Conservation (phyloP, 129 eudicot genomes). For the Helianthus tuberosus region DNA sequence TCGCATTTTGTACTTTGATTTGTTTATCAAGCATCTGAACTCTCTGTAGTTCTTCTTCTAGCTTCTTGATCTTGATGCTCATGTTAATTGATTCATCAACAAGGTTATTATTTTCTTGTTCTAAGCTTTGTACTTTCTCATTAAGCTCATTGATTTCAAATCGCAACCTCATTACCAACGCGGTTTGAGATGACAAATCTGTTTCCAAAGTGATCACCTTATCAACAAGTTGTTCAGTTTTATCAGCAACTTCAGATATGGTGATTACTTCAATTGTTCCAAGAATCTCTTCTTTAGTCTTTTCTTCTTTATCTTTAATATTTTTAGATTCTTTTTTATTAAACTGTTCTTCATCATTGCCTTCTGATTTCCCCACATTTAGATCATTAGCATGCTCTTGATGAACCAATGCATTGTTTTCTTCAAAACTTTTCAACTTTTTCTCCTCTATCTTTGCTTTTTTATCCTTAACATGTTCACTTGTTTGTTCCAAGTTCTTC, state of each 20-base stretch:
- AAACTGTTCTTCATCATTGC: not conserved
- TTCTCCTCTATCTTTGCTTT: slow-evolving; percentile 34
- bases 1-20: slow-evolving; percentile 33
- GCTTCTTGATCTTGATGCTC: slow-evolving; percentile 46
- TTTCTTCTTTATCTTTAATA: slow-evolving; percentile 29
- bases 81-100: slow-evolving; percentile 34
- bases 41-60: slow-evolving; percentile 49
- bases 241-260: slow-evolving; percentile 59
- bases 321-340: slow-evolving; percentile 22
- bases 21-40: slow-evolving; percentile 44
- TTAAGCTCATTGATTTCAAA: slow-evolving; percentile 53
- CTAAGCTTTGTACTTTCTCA: slow-evolving; percentile 42
- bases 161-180: slow-evolving; percentile 46
- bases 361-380: slow-evolving; percentile 1
- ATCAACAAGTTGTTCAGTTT: slow-evolving; percentile 72
- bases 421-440: slow-evolving; percentile 30
- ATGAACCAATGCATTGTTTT: not conserved
- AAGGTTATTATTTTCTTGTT: slow-evolving; percentile 41
- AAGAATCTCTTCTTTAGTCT: not conserved
- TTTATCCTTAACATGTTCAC: slow-evolving; percentile 24
- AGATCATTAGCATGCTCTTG: not conserved
- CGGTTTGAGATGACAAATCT: slow-evolving; percentile 52
- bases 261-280: slow-evolving; percentile 22
- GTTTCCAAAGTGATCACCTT: slow-evolving; percentile 56
- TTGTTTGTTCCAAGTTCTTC: slow-evolving; percentile 29